Base-by-base conservation (phyloP, 2,329 filamentous ascomycete species). In the Colletotrichum coccodes region DNA sequence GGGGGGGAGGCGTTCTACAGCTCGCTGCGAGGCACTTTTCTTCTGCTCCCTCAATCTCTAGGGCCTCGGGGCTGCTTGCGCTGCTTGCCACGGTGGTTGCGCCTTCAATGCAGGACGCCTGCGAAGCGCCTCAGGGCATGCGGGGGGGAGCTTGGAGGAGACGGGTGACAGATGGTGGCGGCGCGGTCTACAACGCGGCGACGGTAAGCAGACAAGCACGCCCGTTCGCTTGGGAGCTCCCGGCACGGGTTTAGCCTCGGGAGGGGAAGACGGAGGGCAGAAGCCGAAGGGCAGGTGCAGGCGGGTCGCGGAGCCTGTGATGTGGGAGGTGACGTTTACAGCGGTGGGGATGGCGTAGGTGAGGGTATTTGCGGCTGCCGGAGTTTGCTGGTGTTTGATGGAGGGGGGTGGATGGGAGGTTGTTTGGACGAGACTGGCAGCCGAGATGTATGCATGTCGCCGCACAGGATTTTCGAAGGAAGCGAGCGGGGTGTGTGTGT, bases 261-360 rank as follows among this genome's bases (percentile, higher is more conserved):
- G 30, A 18, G 38, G 8, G 23, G 9, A 52, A 2, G 34, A 23
- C 21, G n/a, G 21, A 11, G 40, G n/a, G 6, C n/a, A 16, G 56
- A 12, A 28, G 47, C 36, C 59, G 59, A 36, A 42, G 59, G 59
- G 36, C 26, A 52, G 26, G 26, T 61, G 59, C 59, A 59, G 57
- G 36, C 23, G 50, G 32, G 21, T 7, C 14, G 34, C 16, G 34
- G 58, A 46, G 40, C 6, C 34, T 34, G 26, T 44, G 52, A 40
- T 21, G 36, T 18, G 34, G 34, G 34, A 16, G 12, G 49, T 49
- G 23, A 30, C 11, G 12, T 57, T n/a, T 6, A 18, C 28, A n/a
- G 56, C 12, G 30, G 26, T 49, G 26, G 32, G 3, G 9, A 32
- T 30, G 36, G 23, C 21, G 18, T 16, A 14, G 40, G 9, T 56